Percentiles rank a stretch among this genome's conserved stretches.
These are phyloP conservation scores for Russula abietina DNA, from an alignment of 768 basidiomycete genomes.

Conservation along the genomic window DNA sequence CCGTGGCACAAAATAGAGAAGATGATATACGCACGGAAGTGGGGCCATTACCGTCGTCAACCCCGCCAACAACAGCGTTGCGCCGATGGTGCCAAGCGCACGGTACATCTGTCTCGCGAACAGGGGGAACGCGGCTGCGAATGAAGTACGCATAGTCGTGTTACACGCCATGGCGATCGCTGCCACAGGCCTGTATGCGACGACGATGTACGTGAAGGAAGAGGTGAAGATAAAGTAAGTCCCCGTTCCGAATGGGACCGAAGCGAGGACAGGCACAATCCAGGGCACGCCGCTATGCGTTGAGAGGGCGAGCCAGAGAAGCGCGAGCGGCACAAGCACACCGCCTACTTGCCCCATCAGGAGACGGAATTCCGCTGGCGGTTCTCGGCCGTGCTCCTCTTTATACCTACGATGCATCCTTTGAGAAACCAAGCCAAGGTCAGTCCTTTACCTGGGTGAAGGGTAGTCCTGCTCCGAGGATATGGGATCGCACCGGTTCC, in stretches of 20 bases:
- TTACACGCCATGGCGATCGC: conserved; percentile 68
- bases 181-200: conserved; percentile 45
- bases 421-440: conserved; percentile 21
- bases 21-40: conserved; percentile 43
- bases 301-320: conserved; percentile 54
- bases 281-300: conserved; percentile 43
- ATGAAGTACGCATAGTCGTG: conserved; percentile 37
- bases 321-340: conserved; percentile 52
- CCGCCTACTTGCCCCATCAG: conserved; percentile 65
- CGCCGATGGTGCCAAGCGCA: conserved; percentile 34
- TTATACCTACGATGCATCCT: conserved; percentile 37
- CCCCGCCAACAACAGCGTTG: conserved; percentile 38
- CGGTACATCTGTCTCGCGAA: conserved; percentile 37
- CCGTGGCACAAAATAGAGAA: neutral
- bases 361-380: conserved; percentile 63
- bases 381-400: conserved; percentile 37
- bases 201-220: conserved; percentile 56
- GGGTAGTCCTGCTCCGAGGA: neutral
- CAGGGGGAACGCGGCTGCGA: conserved; percentile 39
- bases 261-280: conserved; percentile 43
- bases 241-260: conserved; percentile 48
- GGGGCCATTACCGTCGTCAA: conserved; percentile 37
- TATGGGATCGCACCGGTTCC: conserved; percentile 35
- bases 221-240: conserved; percentile 60
- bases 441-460: neutral